Percentiles rank a stretch among this genome's conserved stretches.
phyloP scores from a whole-genome alignment of 1,284 basidiomycete genomes.

The Irpex rosettiformis region DNA sequence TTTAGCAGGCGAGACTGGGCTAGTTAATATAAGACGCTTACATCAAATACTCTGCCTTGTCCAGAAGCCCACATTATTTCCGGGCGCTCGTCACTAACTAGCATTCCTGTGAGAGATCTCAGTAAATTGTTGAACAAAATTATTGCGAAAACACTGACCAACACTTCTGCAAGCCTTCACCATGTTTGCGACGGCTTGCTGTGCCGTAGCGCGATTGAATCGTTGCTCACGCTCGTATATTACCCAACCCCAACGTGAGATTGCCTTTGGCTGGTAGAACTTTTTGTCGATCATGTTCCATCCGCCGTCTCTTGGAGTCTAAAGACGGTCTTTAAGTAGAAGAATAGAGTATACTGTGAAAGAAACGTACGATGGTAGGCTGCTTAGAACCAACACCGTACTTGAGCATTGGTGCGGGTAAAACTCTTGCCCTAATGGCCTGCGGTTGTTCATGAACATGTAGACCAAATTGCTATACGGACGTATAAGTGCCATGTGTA shows the following conservation, averaged over 20 bases:
- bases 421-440: slow-evolving; percentile 53
- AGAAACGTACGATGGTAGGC: slow-evolving; percentile 45
- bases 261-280: slow-evolving; percentile 49
- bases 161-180: slow-evolving; percentile 45
- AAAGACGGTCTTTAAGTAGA: not conserved
- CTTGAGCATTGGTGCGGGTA: slow-evolving; percentile 56
- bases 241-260: slow-evolving; percentile 57
- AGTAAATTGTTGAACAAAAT: not conserved
- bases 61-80: slow-evolving; percentile 49
- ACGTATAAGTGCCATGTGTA: not conserved
- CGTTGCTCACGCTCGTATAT: slow-evolving; percentile 58
- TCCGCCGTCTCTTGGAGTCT: slow-evolving; percentile 59
- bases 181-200: slow-evolving; percentile 50
- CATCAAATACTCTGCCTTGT: slow-evolving; percentile 48
- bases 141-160: slow-evolving; percentile 39
- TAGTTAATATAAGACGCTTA: slow-evolving; percentile 22
- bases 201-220: slow-evolving; percentile 41
- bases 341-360: not conserved
- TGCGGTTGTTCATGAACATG: slow-evolving; percentile 45
- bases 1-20: not conserved
- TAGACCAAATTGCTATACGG: slow-evolving; percentile 54
- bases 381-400: slow-evolving; percentile 54
- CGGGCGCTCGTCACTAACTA: slow-evolving; percentile 37
- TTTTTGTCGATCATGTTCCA: slow-evolving; percentile 76
- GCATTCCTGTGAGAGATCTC: slow-evolving; percentile 43